Conservation (phyloP, 345 rosid species). For the Cochlearia excelsa region DNA sequence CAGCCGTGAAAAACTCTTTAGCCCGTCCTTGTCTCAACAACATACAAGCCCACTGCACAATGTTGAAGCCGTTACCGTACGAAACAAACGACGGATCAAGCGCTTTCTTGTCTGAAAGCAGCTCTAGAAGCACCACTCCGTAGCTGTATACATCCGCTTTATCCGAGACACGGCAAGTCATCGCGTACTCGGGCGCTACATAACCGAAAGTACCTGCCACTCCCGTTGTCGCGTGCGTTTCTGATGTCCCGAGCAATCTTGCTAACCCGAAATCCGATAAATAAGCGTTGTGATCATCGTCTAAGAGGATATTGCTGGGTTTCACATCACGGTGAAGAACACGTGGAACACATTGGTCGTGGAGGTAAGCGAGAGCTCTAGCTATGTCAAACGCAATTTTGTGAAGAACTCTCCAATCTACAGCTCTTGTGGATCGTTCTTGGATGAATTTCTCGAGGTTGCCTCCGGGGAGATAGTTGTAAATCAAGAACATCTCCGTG, state of each 20-base stretch:
- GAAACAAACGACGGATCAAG: conserved; percentile 87
- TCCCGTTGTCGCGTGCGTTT: conserved; percentile 92
- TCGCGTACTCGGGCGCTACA: conserved; percentile 94
- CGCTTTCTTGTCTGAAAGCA: conserved; percentile 87
- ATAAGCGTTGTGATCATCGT: conserved; percentile 73
- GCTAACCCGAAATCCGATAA: conserved; percentile 92
- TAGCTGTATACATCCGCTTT: conserved; percentile 97
- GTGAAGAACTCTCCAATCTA: conserved; percentile 74
- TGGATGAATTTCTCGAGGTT: conserved; percentile 57
- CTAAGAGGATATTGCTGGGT: conserved; percentile 88
- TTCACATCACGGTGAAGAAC: conserved; percentile 94
- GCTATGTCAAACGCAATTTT: conserved; percentile 86
- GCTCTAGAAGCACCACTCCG: conserved; percentile 87
- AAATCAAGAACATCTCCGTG: conserved; percentile 58
- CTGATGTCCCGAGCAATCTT: conserved; percentile 85
- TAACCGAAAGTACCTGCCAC: conserved; percentile 97
- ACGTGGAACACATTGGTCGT: conserved; percentile 78
- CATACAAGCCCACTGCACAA: conserved; percentile 51
- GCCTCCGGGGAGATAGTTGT: conserved; percentile 62
- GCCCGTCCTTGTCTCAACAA: conserved; percentile 78
- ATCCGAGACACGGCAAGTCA: conserved; percentile 95
- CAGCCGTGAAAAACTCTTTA: conserved; percentile 51
- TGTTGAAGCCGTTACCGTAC: conserved; percentile 37
- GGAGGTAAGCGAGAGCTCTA: conserved; percentile 83
- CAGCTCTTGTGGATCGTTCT: conserved; percentile 46